phyloP scores from a whole-genome alignment of 768 basidiomycete genomes.

The Pleurotus salmoneostramineus region DNA sequence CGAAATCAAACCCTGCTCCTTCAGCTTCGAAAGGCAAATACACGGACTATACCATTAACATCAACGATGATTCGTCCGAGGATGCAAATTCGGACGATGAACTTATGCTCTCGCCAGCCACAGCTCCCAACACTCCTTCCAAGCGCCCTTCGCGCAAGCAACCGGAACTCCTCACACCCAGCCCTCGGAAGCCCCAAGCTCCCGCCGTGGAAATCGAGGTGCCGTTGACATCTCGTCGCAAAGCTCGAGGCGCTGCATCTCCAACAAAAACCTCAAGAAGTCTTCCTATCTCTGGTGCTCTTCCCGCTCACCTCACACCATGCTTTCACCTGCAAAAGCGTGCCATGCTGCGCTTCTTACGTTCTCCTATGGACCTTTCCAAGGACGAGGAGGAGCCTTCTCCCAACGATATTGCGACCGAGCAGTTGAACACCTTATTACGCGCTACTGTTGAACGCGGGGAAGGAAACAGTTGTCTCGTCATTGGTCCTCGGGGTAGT shows the following conservation, averaged over 20 bases:
- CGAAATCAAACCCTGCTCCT: not conserved
- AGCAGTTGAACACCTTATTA: slow-evolving; percentile 62
- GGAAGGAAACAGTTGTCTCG: slow-evolving; percentile 91
- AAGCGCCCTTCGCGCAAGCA: too few species aligned
- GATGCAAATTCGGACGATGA: slow-evolving; percentile 15
- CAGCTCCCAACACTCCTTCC: slow-evolving; percentile 4
- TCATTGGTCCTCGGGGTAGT: slow-evolving; percentile 81
- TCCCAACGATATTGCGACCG: slow-evolving; percentile 48
- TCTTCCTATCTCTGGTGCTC: slow-evolving; percentile 17
- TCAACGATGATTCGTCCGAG: not conserved
- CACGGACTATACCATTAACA: not conserved
- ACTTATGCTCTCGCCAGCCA: slow-evolving; percentile 18
- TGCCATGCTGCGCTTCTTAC: slow-evolving; percentile 46
- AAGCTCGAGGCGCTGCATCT: not conserved
- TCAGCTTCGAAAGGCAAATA: not conserved
- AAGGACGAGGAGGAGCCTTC: slow-evolving; percentile 21
- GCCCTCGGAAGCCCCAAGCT: not conserved
- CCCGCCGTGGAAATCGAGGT: not conserved
- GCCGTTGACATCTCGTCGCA: not conserved
- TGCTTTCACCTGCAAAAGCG: slow-evolving; percentile 57
- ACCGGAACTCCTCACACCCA: too few species aligned
- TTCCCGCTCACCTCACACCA: slow-evolving; percentile 38
- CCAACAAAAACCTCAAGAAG: not conserved
- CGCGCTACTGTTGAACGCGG: slow-evolving; percentile 71
- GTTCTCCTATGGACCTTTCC: slow-evolving; percentile 14